A percentile compares a stretch with the other conserved stretches of the same genome.
phyloP scores from a whole-genome alignment of 495 filamentous ascomycete species.

The Aspergillus indologenus region DNA sequence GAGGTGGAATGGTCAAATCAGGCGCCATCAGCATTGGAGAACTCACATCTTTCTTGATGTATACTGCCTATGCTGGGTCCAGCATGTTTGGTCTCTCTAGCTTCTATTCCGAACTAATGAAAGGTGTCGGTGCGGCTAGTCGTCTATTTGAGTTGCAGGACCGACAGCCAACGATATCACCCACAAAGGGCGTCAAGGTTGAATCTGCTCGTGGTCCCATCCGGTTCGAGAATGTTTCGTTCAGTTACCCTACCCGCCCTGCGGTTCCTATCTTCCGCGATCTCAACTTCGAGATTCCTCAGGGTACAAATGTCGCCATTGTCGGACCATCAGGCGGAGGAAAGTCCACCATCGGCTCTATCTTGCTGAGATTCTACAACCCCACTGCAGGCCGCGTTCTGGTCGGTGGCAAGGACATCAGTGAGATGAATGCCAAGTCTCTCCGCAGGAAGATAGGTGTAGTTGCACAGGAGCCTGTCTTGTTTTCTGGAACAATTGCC shows the following conservation, averaged over 20 bases:
- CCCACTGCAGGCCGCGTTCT: conserved; percentile 73
- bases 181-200: conserved; percentile 75
- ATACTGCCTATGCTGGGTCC: conserved; percentile 86
- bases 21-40: conserved; percentile 88
- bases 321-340: conserved; percentile 94
- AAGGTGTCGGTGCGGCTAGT: conserved; percentile 92
- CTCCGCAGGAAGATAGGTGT: conserved; percentile 92
- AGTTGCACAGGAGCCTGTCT: conserved; percentile 90
- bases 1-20: conserved; percentile 81
- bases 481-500: conserved; percentile 93
- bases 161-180: conserved; percentile 77
- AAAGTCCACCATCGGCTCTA: conserved; percentile 87
- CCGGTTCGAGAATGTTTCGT: conserved; percentile 76
- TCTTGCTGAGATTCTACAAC: conserved; percentile 87
- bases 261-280: conserved; percentile 88
- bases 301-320: conserved; percentile 91
- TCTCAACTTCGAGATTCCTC: conserved; percentile 84
- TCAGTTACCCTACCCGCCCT: conserved; percentile 87
- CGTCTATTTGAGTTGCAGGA: conserved; percentile 96
- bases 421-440: conserved; percentile 86
- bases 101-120: conserved; percentile 99
- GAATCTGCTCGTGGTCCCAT: conserved; percentile 82
- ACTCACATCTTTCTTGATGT: conserved; percentile 97
- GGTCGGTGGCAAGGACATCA: conserved; percentile 82
- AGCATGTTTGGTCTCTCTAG: conserved; percentile 89